Conservation (phyloP, 2,329 filamentous ascomycete genomes). For the Colletotrichum incanum region DNA sequence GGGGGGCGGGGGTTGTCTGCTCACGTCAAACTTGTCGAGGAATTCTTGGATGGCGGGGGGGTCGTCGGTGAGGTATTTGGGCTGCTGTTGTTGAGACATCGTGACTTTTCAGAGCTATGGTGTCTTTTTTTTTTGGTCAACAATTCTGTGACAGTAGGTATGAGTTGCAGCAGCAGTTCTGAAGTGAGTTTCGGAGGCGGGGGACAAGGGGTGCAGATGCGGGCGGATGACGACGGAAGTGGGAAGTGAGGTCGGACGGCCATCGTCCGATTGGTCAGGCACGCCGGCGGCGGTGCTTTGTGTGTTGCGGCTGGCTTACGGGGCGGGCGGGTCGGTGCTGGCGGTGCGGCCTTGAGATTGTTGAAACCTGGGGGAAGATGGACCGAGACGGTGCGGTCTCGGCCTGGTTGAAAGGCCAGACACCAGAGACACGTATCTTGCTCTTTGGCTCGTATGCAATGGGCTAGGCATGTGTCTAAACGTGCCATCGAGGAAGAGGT, state of each 20-base stretch:
- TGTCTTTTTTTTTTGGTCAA: constrained; percentile 23
- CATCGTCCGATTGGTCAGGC: constrained; percentile 40
- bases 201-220: constrained; percentile 13
- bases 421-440: background rate
- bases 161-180: constrained; percentile 28
- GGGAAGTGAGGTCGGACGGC: constrained; percentile 36
- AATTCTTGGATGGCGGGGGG: constrained; percentile 84
- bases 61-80: constrained; percentile 86
- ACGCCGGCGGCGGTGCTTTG: background rate
- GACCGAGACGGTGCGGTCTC: constrained; percentile 29
- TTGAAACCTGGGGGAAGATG: constrained; percentile 18
- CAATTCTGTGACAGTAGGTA: background rate
- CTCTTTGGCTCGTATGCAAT: background rate
- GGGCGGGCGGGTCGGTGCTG: constrained; percentile 5
- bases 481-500: background rate
- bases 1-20: constrained; percentile 56
- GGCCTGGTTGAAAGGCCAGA: background rate
- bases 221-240: constrained; percentile 3
- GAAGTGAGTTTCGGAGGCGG: constrained; percentile 12
- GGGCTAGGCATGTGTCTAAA: background rate
- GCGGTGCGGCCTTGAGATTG: constrained; percentile 1
- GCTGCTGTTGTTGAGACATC: constrained; percentile 54
- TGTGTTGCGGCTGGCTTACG: constrained; percentile 13
- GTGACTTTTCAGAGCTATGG: constrained; percentile 16
- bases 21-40: constrained; percentile 91